Evolutionary conservation across 2,329 filamentous ascomycete genomes (phyloP), one percentile per base, ranked within the genome.

Genomic region (Botrytis porri): DNA sequence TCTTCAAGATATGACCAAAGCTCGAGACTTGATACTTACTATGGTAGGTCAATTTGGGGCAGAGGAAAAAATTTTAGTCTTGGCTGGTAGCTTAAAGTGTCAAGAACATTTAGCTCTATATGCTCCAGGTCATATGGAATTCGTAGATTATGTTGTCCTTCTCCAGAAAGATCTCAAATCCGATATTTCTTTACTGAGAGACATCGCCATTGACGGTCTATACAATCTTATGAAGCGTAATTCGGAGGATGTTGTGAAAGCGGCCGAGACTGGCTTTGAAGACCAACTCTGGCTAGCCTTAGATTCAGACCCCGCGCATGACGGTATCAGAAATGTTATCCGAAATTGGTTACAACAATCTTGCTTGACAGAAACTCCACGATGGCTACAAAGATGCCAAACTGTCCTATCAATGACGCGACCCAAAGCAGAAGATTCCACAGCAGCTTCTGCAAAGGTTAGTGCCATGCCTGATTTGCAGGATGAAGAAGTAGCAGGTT

Each of bases 401-500:
- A 90, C 88, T 37, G 92, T 98, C 18, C 88, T 98, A 75, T 96
- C 93, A 51, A 97, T 97, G 86, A 97, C 93, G 0, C 90, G 93
- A 76, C 87, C 88, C 43, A 93, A 92, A 79, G 83, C 84, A 2
- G 87, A 89, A 60, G 85, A 87, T 61, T 81, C 84, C 0, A 80
- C 83, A 8, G 83, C 83, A 29, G 80, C 82, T 18, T 83, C 85
- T 6, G 82, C 84, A 18, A 88, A 85, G 77, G 81, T 83, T 10
- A 86, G 84, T 16, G 85, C 86, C 6, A 85, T 88, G 20, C 87
- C 93, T n/a, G 96, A 99, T 78, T 83, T 98, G 0, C 92, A 95
- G 75, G 96, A 99, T 80, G 96, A 99, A 81, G 97, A 99, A 81
- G 95, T 97, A 51, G 96, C 96, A 70, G 96, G 96, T 0, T 98